phyloP scores from a whole-genome alignment of 257 asterid genomes.

The Solanum sejunctum region DNA sequence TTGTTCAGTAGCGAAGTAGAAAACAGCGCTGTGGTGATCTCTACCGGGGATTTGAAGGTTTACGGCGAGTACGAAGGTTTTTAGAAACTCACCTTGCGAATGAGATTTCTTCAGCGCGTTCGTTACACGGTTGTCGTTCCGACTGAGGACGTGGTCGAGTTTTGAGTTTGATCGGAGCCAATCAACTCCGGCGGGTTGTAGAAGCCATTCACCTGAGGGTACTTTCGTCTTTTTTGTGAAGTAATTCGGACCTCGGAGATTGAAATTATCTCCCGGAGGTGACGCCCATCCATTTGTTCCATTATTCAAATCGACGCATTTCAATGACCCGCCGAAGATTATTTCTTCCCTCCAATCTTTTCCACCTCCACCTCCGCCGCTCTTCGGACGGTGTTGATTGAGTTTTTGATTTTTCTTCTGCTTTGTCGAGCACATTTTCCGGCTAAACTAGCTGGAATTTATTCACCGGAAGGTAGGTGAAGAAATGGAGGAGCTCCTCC shows the following conservation, averaged over 20 bases:
- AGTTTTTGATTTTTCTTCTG: conserved; percentile 47
- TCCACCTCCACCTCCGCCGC: not conserved
- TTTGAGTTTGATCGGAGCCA: conserved; percentile 83
- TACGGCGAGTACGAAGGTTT: conserved; percentile 55
- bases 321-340: conserved; percentile 57
- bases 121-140: conserved; percentile 69
- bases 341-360: conserved; percentile 59
- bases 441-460: not conserved
- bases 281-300: conserved; percentile 97
- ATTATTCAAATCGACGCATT: conserved; percentile 48
- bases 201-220: conserved; percentile 58
- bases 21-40: conserved; percentile 82
- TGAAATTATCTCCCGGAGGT: conserved; percentile 70
- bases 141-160: conserved; percentile 75
- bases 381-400: not conserved
- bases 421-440: conserved; percentile 33
- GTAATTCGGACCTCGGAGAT: conserved; percentile 65
- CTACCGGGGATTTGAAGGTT: conserved; percentile 86
- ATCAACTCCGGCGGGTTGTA: conserved; percentile 85
- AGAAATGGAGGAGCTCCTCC: not conserved
- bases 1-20: conserved; percentile 54
- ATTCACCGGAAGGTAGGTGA: not conserved
- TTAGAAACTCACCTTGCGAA: conserved; percentile 17
- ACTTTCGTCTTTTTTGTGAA: conserved; percentile 41
- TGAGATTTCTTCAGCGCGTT: conserved; percentile 29